Evolutionary conservation across 371 early-diverging fungal species (phyloP), one percentile per base, ranked within the genome.

Genomic region (Blakeslea trispora): DNA sequence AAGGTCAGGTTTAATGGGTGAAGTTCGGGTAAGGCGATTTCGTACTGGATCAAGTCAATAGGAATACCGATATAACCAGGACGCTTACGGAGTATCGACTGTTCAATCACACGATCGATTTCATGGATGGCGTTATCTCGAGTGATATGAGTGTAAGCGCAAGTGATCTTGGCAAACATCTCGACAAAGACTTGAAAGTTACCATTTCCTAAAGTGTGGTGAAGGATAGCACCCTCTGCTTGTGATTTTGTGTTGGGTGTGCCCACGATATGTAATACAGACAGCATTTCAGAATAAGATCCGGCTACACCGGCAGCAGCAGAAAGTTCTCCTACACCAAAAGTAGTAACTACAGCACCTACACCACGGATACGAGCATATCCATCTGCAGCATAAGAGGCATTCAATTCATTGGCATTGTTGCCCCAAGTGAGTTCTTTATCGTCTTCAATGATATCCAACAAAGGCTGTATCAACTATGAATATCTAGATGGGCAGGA

Each of bases 121-220:
- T 75, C 70, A 11, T 44, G 17, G 32, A 68, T 54, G 37, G 78
- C 74, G 45, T 55, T 73, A 0, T 61, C 62, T 18, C 55, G 55
- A 1, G 23, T 64, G 39, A 77, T 42, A 17, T 57, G 57, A 18
- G 75, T 47, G 45, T 67, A 69, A n/a, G 78, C 81, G 3, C 62
- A 60, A 4, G 71, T 65, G 24, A 81, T 64, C 53, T 54, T 60
- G 22, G 64, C 43, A 45, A 55, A 72, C 72, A 79, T 79, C 6
- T 69, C 45, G 13, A 44, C 49, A 48, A 78, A 80, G 22, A 74
- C 69, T 13, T 59, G 41, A 55, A 75, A 82, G 47, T 82, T 69
- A 28, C 82, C 82, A 47, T 82, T 72, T 15, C 82, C 82, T 22
- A 82, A 68, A 6, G 82, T 71, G 44, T 82, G 82, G 44, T 82